Evolutionary conservation across 2,329 filamentous ascomycete genomes (phyloP).

Genomic region (Trichoderma sp.): DNA sequence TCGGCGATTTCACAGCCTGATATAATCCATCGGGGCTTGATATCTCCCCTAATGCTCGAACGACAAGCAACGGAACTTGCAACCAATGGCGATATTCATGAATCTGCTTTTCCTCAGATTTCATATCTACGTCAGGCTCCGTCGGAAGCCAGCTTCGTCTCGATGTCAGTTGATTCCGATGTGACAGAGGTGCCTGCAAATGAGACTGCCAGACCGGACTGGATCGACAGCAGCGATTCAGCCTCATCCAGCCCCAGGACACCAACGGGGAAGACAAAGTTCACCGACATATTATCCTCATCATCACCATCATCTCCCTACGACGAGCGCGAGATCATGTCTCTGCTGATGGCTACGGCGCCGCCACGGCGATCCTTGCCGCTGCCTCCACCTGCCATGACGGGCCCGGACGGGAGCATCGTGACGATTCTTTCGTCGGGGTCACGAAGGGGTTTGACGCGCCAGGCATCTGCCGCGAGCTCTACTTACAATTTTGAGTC

Average conservation of each 20-base stretch:
- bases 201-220: constrained; percentile 21
- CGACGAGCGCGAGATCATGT: constrained; percentile 35
- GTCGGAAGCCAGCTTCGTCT: constrained; percentile 28
- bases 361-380: constrained; percentile 29
- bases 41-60: neutral
- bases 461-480: constrained; percentile 27
- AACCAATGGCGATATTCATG: neutral
- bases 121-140: constrained; percentile 12
- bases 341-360: constrained; percentile 29
- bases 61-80: neutral
- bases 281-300: constrained; percentile 22
- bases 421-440: constrained; percentile 31
- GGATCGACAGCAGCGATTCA: constrained; percentile 12
- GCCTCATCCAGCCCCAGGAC: constrained; percentile 19
- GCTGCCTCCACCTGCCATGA: constrained; percentile 29
- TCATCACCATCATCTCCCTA: constrained; percentile 35
- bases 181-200: constrained; percentile 20
- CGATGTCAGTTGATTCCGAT: constrained; percentile 28
- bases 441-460: constrained; percentile 22
- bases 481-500: constrained; percentile 27
- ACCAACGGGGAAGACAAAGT: neutral
- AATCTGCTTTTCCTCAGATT: neutral
- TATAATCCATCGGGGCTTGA: neutral
- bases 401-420: constrained; percentile 28
- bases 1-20: constrained; percentile 8